Base-by-base conservation (phyloP, 176 grass and related monocot species). In the Tillandsia leiboldiana region DNA sequence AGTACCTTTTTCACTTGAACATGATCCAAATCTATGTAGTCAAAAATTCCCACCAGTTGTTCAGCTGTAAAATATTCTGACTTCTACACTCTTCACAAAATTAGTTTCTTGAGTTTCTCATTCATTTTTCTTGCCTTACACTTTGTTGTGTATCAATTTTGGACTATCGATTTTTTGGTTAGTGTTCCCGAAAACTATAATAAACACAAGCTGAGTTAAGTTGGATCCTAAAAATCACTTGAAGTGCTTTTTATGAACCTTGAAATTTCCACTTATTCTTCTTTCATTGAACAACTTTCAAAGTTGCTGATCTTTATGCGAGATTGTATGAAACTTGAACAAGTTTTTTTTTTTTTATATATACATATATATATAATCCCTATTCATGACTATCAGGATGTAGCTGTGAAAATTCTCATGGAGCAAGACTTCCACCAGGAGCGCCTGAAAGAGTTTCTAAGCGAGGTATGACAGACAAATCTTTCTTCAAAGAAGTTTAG, bases 371-470 rank as follows among this genome's bases (percentile, higher is more conserved):
- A 2, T 29, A 29, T 57, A 59, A 59, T 18, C 9, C 54, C 20
- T 22, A 8, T 15, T 17, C 20, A 9, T 59, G 54, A 59, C 52
- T 56, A n/a, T 73, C 70, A 96, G 91, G 87, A 90, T 85, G 91
- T 96, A 80, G 87, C 91, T 63, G 91, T 96, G 53, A 96, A 96
- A 63, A 90, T 96, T 63, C 66, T 96, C 50, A 96, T 87, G 79
- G 91, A 96, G 71, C 91, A 90, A 77, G 87, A 90, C 81, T 83
- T 90, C 70, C 87, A 85, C 64, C 72, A 79, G 57, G 82, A 90
- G 67, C 78, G 57, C 26, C 73, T 90, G 48, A 87, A 80, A 66
- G 91, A 96, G 66, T 96, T 96, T 77, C 47, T 96, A 47, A 87
- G 91, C 83, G 91, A 96, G 84, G 91, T 96, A 72, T 42, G 4